Evolutionary conservation across 805 yeast genomes (phyloP).

Genomic region (Saturnispora sanitii): DNA sequence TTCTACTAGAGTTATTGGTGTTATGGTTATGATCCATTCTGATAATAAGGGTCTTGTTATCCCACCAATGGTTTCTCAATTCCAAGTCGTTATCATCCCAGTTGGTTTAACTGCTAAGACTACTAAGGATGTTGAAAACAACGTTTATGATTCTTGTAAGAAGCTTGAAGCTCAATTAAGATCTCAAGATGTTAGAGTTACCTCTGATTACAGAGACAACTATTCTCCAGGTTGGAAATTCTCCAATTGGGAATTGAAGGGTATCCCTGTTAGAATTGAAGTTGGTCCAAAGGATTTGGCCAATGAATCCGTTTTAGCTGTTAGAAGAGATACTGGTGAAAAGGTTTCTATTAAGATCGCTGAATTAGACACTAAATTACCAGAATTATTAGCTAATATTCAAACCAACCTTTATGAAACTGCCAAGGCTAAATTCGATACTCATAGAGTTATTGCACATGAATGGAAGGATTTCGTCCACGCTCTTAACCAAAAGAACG

Average conservation of each 20-base stretch:
- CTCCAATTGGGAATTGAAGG: slow-evolving; percentile 94
- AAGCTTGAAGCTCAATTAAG: slow-evolving; percentile 54
- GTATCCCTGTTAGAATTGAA: slow-evolving; percentile 89
- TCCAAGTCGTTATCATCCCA: slow-evolving; percentile 87
- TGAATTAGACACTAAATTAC: slow-evolving; percentile 56
- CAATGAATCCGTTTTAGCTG: slow-evolving; percentile 71
- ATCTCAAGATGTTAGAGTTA: slow-evolving; percentile 59
- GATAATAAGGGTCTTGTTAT: slow-evolving; percentile 97
- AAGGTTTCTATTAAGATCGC: slow-evolving; percentile 59
- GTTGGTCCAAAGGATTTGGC: slow-evolving; percentile 94
- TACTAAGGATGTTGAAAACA: slow-evolving; percentile 59
- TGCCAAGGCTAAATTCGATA: slow-evolving; percentile 78
- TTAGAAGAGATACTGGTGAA: slow-evolving; percentile 83
- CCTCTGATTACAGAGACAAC: slow-evolving; percentile 84
- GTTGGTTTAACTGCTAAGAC: slow-evolving; percentile 91
- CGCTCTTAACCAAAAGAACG: slow-evolving; percentile 80
- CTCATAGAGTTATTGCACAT: slow-evolving; percentile 71
- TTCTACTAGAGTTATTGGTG: slow-evolving; percentile 97
- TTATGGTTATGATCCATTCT: slow-evolving; percentile 97
- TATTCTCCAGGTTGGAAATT: slow-evolving; percentile 99
- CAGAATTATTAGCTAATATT: slow-evolving; percentile 71
- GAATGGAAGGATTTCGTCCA: slow-evolving; percentile 92
- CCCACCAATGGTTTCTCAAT: slow-evolving; percentile 94
- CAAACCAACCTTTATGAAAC: slow-evolving; percentile 62
- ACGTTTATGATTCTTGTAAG: slow-evolving; percentile 61